phyloP scores from a whole-genome alignment of 1,139 yeast species.

The Hyphopichia khmerensis region DNA sequence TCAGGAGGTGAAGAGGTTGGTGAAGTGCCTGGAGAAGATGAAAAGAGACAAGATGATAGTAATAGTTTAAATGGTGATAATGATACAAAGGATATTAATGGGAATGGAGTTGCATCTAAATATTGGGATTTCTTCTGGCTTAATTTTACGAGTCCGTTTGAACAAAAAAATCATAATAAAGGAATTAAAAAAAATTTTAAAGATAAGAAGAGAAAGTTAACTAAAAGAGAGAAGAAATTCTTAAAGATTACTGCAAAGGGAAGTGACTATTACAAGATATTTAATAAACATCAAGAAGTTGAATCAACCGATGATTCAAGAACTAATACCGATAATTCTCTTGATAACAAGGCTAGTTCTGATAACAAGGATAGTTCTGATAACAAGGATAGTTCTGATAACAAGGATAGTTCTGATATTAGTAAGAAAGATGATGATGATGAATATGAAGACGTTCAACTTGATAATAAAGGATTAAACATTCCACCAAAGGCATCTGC shows the following conservation, averaged over 20 bases:
- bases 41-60: constrained; percentile 5
- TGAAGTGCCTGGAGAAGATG: constrained; percentile 6
- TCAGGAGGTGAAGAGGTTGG: constrained; percentile 5
- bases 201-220: constrained; percentile 11
- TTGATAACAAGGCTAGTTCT: background rate
- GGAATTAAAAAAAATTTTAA: background rate
- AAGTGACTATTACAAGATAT: constrained; percentile 8
- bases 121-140: constrained; percentile 6
- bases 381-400: no score
- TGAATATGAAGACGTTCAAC: constrained; percentile 5
- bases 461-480: constrained; percentile 13
- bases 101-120: constrained; percentile 3
- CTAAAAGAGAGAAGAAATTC: constrained; percentile 21
- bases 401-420: background rate
- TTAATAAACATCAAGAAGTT: constrained; percentile 6
- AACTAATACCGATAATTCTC: constrained; percentile 5
- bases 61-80: background rate
- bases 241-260: constrained; percentile 28
- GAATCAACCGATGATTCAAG: background rate
- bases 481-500: constrained; percentile 49
- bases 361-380: background rate
- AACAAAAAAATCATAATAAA: background rate
- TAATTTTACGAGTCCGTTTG: constrained; percentile 3
- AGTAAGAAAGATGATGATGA: constrained; percentile 4
- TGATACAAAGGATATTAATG: constrained; percentile 6